Conservation (phyloP, 768 basidiomycete species). For the Kwoniella dejecticola region DNA sequence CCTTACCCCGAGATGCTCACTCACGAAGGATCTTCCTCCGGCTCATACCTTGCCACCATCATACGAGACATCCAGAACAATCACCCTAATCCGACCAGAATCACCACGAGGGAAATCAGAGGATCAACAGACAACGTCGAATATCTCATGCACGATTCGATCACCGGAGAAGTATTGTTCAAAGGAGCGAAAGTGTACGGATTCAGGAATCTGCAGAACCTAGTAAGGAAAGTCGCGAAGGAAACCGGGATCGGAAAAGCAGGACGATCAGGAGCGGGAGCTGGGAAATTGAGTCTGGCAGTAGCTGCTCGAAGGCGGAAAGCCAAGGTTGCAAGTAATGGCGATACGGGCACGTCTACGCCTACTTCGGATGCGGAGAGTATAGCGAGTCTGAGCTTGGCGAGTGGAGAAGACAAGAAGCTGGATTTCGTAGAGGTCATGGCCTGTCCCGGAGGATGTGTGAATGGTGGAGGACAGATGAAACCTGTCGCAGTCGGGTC, state of each 20-base stretch:
- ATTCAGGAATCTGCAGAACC: constrained; percentile 94
- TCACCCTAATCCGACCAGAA: constrained; percentile 39
- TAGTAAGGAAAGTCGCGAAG: constrained; percentile 88
- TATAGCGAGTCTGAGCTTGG: constrained; percentile 20
- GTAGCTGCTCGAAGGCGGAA: constrained; percentile 50
- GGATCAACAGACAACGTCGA: constrained; percentile 56
- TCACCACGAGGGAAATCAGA: constrained; percentile 48
- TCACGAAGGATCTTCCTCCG: constrained; percentile 85
- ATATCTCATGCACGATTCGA: constrained; percentile 56
- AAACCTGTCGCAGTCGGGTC: constrained; percentile 41
- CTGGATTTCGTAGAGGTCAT: constrained; percentile 64
- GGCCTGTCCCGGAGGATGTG: constrained; percentile 97
- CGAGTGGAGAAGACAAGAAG: constrained; percentile 42
- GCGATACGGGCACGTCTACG: constrained; percentile 11
- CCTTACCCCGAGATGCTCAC: constrained; percentile 71
- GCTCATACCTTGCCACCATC: constrained; percentile 84
- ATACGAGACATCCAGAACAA: constrained; percentile 61
- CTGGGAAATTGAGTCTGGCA: constrained; percentile 44
- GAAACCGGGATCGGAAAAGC: constrained; percentile 71
- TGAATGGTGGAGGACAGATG: constrained; percentile 92
- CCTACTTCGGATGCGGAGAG: constrained; percentile 32
- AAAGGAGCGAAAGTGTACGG: constrained; percentile 95
- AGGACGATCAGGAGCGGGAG: constrained; percentile 32
- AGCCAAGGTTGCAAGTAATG: constrained; percentile 9
- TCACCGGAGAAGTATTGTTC: constrained; percentile 70